Conservation (phyloP, 805 yeast genomes). For the Barnettozyma populi region DNA sequence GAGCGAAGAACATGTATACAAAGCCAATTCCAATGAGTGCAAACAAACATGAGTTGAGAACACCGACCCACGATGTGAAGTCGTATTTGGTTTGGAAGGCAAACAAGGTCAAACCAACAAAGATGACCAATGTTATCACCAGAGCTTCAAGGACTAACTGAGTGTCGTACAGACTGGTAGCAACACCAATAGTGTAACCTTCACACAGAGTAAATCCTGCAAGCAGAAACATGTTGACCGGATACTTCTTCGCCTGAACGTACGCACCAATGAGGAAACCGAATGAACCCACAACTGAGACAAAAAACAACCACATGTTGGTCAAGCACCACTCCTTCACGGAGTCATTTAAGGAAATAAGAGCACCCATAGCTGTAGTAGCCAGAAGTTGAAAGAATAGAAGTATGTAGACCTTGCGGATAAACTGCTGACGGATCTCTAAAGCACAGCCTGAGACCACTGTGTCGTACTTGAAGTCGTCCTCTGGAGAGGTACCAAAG, state of each 20-base stretch:
- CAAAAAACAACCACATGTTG: slow-evolving; percentile 54
- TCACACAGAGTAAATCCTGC: slow-evolving; percentile 69
- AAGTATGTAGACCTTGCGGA: slow-evolving; percentile 74
- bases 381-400: slow-evolving; percentile 56
- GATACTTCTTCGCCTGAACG: slow-evolving; percentile 61
- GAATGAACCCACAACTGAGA: slow-evolving; percentile 53
- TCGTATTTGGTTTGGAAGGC: slow-evolving; percentile 78
- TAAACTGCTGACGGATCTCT: slow-evolving; percentile 67
- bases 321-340: slow-evolving; percentile 49
- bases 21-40: slow-evolving; percentile 68
- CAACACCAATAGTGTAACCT: slow-evolving; percentile 65
- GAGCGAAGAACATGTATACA: slow-evolving; percentile 60
- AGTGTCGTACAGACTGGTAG: slow-evolving; percentile 58
- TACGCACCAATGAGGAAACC: slow-evolving; percentile 61
- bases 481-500: slow-evolving; percentile 36
- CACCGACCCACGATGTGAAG: slow-evolving; percentile 62
- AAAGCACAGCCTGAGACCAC: slow-evolving; percentile 74
- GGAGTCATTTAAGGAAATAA: slow-evolving; percentile 40
- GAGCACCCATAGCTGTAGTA: slow-evolving; percentile 54
- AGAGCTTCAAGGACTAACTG: slow-evolving; percentile 66
- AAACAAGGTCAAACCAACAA: slow-evolving; percentile 69
- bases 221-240: slow-evolving; percentile 55
- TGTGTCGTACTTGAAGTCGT: slow-evolving; percentile 80
- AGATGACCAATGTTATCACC: slow-evolving; percentile 59
- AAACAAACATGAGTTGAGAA: slow-evolving; percentile 52